Base-by-base conservation (phyloP, 495 filamentous ascomycete species). In the Penicillium waksmanii region DNA sequence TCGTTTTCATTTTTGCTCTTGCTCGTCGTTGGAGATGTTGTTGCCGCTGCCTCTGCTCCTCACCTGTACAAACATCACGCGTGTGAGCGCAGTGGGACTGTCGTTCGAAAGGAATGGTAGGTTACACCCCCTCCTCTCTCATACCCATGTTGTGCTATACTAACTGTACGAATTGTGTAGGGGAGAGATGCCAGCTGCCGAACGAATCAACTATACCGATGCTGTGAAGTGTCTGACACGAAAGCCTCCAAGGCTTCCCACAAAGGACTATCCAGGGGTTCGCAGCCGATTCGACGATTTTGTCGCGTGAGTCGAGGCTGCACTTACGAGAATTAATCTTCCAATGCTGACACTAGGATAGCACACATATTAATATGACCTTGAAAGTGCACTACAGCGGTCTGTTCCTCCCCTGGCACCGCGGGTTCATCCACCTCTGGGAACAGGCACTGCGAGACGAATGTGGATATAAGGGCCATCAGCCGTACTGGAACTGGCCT, bases 371-470 rank as follows among this genome's bases (percentile, higher is more conserved):
- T 51, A 84, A 83, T 60, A 75, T 80, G 53, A 82, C 79, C 10
- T 63, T 70, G 52, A 42, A 65, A 58, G 66, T 71, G 21, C 74
- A 77, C 48, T 59, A 64, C 35, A 73, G 58, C 46, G 73, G 72
- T 4, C 44, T 75, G 57, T 88, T 91, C 69, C 73, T 89, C 25
- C 70, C 82, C 0, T 91, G 87, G 86, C 88, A 93, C 61, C 79
- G 89, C 18, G 85, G 84, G 55, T 89, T 85, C 62, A 67, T 82
- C 23, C 79, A 74, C 55, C 68, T 78, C 3, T 89, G 81, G 69
- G 88, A 91, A 67, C 78, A 79, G 56, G 84, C 87, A 3, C 75
- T 92, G 15, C 75, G 77, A 10, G 79, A 86, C 4, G 88, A 92
- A 64, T 92, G 89, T 63, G 84, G 84, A 25, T 91, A 89, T 62